Base-by-base conservation (phyloP, 2,329 filamentous ascomycete genomes). In the Fusarium sublunatum region DNA sequence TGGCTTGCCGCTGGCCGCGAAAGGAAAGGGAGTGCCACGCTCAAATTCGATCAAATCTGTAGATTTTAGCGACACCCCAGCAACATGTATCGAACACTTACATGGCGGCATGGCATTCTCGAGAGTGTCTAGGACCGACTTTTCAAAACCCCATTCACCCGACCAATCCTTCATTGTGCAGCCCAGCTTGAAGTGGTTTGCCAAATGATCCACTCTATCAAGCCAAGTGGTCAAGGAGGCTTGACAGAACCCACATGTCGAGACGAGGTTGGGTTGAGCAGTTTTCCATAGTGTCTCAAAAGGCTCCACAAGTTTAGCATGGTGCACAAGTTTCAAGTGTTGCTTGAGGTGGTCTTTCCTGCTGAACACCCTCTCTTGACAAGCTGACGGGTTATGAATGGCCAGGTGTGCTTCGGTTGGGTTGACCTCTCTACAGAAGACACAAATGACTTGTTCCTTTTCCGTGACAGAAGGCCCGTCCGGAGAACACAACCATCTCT, bases 281-380 rank as follows among this genome's bases (percentile, higher is more conserved):
- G 72, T 69, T 53, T 76, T 78, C 78, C 78, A 81, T 69, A 60
- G 72, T 13, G 50, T 58, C 6, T 49, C 56, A 2, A 63, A 45
- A 19, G 51, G 41, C 1, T 69, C 60, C 0, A 59, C 48, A 54
- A 52, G 76, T 70, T 82, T 83, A 3, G 65, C 65, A n/a, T 76
- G 73, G 34, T 81, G 78, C 0, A 81, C 75, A 3, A 79, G 69
- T 39, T 76, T 75, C 5, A 81, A 46, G 46, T 81, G 79, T 44
- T 81, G 78, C 3, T 76, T 72, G 2, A 81, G 70, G 49, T 81
- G 79, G 24, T 81, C 78, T 55, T 80, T 81, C 7, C 78, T 68
- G 44, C 76, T 78, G 32, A 80, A 81, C 0, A 76, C 77, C 5
- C 79, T 78, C 29, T 85, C 82, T 39, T 82, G 79, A 63, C 86